phyloP scores from a whole-genome alignment of 805 yeast species.

The Candida awuae region DNA sequence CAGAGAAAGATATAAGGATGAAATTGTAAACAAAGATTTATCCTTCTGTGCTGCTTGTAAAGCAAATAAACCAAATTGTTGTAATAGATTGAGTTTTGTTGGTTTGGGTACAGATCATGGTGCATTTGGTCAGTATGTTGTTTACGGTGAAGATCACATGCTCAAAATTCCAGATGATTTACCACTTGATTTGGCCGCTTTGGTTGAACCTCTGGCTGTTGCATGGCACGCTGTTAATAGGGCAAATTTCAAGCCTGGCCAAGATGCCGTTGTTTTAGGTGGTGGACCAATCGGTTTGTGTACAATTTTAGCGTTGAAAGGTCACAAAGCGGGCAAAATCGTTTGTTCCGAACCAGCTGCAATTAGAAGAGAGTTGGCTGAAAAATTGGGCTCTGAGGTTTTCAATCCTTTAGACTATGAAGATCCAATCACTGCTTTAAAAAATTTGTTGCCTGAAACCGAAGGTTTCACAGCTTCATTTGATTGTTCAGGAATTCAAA shows the following conservation, averaged over 20 bases:
- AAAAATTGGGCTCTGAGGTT: constrained; percentile 37
- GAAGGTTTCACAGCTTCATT: constrained; percentile 43
- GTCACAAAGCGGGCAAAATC: constrained; percentile 39
- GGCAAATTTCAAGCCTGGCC: constrained; percentile 36
- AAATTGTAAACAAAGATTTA: constrained; percentile 21
- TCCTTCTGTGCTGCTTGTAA: constrained; percentile 36
- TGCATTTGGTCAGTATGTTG: constrained; percentile 35
- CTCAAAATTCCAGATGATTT: constrained; percentile 26
- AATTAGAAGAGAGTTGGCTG: constrained; percentile 55
- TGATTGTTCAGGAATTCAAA: constrained; percentile 49
- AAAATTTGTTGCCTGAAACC: constrained; percentile 32
- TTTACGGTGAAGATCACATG: constrained; percentile 30
- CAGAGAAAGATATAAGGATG: constrained; percentile 28
- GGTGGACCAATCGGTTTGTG: constrained; percentile 61
- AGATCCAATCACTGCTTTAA: constrained; percentile 31
- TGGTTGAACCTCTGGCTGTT: constrained; percentile 51
- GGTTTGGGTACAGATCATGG: constrained; percentile 48
- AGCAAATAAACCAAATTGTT: constrained; percentile 38
- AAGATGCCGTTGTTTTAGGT: constrained; percentile 45
- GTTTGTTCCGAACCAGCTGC: constrained; percentile 57
- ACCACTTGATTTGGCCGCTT: constrained; percentile 36
- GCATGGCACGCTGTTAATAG: constrained; percentile 53
- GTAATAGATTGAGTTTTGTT: constrained; percentile 34
- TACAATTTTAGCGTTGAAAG: constrained; percentile 45
- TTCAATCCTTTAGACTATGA: constrained; percentile 43